Conservation (phyloP, 2,329 filamentous ascomycete species). For the Fusarium agapanthi region DNA sequence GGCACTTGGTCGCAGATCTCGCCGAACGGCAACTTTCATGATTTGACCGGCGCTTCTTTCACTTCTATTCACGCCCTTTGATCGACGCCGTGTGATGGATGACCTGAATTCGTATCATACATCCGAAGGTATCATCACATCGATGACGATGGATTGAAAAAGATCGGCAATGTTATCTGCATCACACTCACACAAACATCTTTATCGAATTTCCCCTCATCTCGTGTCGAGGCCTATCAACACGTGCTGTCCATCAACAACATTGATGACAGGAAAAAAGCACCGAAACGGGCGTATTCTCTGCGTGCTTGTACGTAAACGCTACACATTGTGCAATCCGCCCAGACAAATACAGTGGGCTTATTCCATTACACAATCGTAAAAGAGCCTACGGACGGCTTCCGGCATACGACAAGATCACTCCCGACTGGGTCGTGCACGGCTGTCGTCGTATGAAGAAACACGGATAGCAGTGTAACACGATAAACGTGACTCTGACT, state of each 20-base stretch:
- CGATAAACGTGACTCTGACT: conserved; percentile 18
- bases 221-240: conserved; percentile 5
- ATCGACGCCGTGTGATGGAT: conserved; percentile 19
- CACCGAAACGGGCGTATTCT: conserved; percentile 15
- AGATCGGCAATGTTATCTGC: conserved; percentile 20
- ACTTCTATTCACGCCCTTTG: conserved; percentile 1
- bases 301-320: conserved; percentile 33
- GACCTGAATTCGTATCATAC: not conserved
- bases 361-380: conserved; percentile 3
- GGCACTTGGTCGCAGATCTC: conserved; percentile 33
- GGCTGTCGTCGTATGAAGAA: conserved; percentile 28
- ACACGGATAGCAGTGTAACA: conserved; percentile 3
- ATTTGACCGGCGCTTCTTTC: conserved; percentile 26
- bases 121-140: not conserved
- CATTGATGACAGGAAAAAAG: conserved; percentile 4
- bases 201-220: conserved; percentile 24
- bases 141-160: conserved; percentile 26
- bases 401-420: conserved; percentile 9
- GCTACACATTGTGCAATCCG: conserved; percentile 7
- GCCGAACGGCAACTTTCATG: conserved; percentile 25
- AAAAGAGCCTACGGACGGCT: not conserved
- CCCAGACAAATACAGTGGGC: conserved; percentile 16
- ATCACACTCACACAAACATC: conserved; percentile 6
- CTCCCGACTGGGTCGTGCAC: conserved; percentile 26
- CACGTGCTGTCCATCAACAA: conserved; percentile 17